Evolutionary conservation across 371 early-diverging fungal genomes (phyloP), one percentile per base, ranked within the genome.

Genomic region (Mycotypha africana): DNA sequence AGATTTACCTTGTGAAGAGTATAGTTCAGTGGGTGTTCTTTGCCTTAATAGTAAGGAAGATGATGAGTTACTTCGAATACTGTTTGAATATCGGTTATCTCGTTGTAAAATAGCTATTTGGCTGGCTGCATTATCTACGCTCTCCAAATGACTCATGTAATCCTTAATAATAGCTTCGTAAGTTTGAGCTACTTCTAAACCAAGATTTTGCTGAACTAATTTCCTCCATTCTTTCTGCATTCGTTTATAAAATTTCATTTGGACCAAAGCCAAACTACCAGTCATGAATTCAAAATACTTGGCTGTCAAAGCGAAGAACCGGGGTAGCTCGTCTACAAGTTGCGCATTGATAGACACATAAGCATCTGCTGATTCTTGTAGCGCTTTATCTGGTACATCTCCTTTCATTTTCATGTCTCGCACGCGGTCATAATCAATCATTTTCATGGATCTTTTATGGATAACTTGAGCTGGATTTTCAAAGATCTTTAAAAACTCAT

Each of bases 301-400:
- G 0, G 62, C 60, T 0, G 82, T 81, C 30, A 88, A 51, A 12
- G 49, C 55, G 26, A 86, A 62, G 42, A 89, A 85, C 32, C 59
- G 60, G 2, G 92, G 92, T 11, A 92, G 56, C 49, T 92, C 89
- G 23, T 88, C 88, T 19, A 82, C 61, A 8, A 92, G 68, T 41
- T 92, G 88, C 5, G 76, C 85, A 53, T 89, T 85, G 51, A 92
- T 81, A 2, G 85, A 78, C 0, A 58, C 58, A 57, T 85, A 92
- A 0, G 80, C 84, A 24, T 76, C 82, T 1, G 89, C 86, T 0
- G 85, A 84, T 23, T 81, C 84, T 39, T 78, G 76, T 21, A 88
- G 59, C 23, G 76, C 62, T 53, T 84, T 85, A 42, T 84, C 84
- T 8, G 76, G 73, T 45, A 69, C 57, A 30, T 85, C 81, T 0